Evolutionary conservation across 1,284 basidiomycete species (phyloP), one percentile per base, ranked within the genome.

Genomic region (Porogramme epimiltina): DNA sequence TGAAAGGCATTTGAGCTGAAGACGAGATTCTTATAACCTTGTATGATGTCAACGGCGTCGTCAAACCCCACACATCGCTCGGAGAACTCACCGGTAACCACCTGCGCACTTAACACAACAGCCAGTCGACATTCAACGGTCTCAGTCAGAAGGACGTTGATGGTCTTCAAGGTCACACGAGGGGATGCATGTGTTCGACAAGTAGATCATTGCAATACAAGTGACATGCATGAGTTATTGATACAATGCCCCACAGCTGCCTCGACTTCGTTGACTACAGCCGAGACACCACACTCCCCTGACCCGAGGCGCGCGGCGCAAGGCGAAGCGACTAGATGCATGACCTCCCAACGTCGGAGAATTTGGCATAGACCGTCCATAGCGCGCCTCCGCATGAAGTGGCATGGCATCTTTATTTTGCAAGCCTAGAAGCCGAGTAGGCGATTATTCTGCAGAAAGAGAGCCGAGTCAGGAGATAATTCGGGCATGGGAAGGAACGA

Each of bases 391-490:
- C 52, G 56, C 55, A 42, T 61, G 44, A 42, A 51, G 53, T 59
- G 54, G 52, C 59, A 61, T 58, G 49, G 48, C 54, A 55, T 60
- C 51, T 55, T 52, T 56, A 56, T 53, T 59, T 57, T 66, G 62
- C 66, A 62, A 64, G 60, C 66, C 63, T 57, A 63, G 64, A 53
- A 59, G 63, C 60, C 63, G 58, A 40, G 44, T 41, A 43, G 59
- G 61, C 64, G 59, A 61, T 71, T 72, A 73, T 65, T 73, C 71
- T 73, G 62, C 43, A n/a, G 41, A 42, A 20, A 47, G 19, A 25
- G 23, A 51, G 31, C n/a, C 48, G 26, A 34, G 40, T 41, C n/a
- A n/a, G n/a, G 24, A 49, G 9, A 34, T n/a, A 41, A 16, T 39
- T 23, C 5, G 31, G 38, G 31, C 6, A 16, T 13, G 10, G 28